Evolutionary conservation across 768 basidiomycete species (phyloP).

Genomic region (Pleurotus giganteus): DNA sequence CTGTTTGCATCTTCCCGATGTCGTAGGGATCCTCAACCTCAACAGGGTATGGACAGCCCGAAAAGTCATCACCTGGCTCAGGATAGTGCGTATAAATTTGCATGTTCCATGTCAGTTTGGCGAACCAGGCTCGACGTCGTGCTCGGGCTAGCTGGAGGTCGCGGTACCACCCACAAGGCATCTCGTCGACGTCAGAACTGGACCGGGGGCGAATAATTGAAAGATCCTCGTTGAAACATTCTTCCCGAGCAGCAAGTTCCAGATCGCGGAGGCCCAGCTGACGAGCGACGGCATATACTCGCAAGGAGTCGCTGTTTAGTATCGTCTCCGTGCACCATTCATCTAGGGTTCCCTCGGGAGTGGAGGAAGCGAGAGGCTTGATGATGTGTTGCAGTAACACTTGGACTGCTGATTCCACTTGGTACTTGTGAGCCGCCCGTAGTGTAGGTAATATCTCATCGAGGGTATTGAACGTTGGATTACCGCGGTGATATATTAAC

Average conservation of each 20-base stretch:
- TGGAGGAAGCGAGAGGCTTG: neutral
- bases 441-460: neutral
- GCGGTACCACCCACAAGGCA: neutral
- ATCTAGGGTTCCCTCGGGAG: too few species aligned
- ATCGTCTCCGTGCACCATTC: too few species aligned
- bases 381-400: neutral
- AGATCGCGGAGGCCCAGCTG: neutral
- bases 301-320: neutral
- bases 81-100: neutral
- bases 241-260: neutral
- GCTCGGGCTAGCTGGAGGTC: neutral
- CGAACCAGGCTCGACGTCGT: neutral
- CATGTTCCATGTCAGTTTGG: neutral
- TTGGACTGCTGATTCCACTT: neutral
- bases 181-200: neutral
- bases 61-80: too few species aligned
- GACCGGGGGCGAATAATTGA: neutral
- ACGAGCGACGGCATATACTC: neutral
- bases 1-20: too few species aligned
- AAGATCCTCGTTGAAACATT: neutral
- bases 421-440: neutral
- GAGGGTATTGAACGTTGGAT: neutral
- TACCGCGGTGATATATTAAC: neutral
- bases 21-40: too few species aligned
- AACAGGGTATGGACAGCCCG: too few species aligned